A percentile compares a stretch with the other conserved stretches of the same genome.
phyloP scores from a whole-genome alignment of 2,329 filamentous ascomycete species.

The Aspergillus japonicus region DNA sequence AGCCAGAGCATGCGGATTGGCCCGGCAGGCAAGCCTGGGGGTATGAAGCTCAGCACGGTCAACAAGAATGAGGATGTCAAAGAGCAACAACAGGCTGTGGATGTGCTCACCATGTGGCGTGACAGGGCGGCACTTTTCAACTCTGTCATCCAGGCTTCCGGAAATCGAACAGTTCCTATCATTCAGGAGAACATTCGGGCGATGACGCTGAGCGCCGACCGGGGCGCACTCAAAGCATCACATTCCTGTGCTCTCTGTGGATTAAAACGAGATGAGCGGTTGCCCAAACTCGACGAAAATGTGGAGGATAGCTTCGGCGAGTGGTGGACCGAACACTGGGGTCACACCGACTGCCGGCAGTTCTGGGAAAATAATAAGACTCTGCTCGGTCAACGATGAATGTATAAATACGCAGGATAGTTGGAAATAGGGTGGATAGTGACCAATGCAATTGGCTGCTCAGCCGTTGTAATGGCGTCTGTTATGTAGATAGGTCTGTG shows the following conservation, averaged over 20 bases:
- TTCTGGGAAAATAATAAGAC: conserved; percentile 82
- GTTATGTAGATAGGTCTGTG: neutral
- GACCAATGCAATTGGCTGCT: neutral
- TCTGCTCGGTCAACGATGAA: conserved; percentile 65
- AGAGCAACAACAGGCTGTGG: conserved; percentile 80
- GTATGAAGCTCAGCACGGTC: conserved; percentile 88
- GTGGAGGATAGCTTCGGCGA: conserved; percentile 92
- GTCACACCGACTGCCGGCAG: conserved; percentile 72
- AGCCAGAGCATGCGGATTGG: conserved; percentile 86
- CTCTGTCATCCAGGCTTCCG: conserved; percentile 52
- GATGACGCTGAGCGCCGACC: conserved; percentile 57
- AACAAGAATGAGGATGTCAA: conserved; percentile 79
- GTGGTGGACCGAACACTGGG: conserved; percentile 94
- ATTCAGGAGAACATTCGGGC: conserved; percentile 68
- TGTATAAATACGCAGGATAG: neutral
- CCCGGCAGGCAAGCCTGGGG: conserved; percentile 67
- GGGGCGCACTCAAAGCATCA: conserved; percentile 70
- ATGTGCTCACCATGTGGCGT: conserved; percentile 73
- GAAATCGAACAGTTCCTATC: conserved; percentile 60
- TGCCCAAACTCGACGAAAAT: conserved; percentile 70
- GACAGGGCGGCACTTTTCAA: conserved; percentile 72
- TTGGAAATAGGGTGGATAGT: neutral
- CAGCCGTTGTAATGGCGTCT: neutral
- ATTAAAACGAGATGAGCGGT: conserved; percentile 79
- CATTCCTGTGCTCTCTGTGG: conserved; percentile 84